Evolutionary conservation across 1,284 basidiomycete species (phyloP).

Genomic region (Xanthoconium separans): DNA sequence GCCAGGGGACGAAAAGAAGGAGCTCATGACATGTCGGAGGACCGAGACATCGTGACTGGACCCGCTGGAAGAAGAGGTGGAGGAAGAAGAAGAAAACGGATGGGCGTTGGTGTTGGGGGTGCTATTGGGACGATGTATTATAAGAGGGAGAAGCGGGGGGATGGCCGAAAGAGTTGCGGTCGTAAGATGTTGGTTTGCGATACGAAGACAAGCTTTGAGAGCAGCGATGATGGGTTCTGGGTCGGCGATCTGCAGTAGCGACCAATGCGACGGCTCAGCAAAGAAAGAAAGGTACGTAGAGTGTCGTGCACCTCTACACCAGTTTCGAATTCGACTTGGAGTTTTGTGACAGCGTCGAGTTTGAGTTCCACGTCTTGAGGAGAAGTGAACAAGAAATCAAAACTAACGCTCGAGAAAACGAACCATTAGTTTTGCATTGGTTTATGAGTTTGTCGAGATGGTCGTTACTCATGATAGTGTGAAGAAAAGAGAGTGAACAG

Average conservation of each 20-base stretch:
- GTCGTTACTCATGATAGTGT: slow-evolving; percentile 50
- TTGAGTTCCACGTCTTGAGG: slow-evolving; percentile 71
- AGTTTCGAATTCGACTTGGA: slow-evolving; percentile 70
- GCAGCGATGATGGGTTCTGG: slow-evolving; percentile 63
- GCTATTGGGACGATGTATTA: slow-evolving; percentile 44
- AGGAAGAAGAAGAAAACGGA: slow-evolving; percentile 48
- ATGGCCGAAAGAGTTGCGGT: slow-evolving; percentile 68
- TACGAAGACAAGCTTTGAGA: slow-evolving; percentile 75
- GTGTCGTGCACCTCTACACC: slow-evolving; percentile 56
- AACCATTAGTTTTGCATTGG: slow-evolving; percentile 72
- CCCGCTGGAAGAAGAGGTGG: slow-evolving; percentile 44
- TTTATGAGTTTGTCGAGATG: slow-evolving; percentile 59
- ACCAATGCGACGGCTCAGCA: slow-evolving; percentile 10
- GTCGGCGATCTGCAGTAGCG: slow-evolving; percentile 57
- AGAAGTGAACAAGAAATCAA: slow-evolving; percentile 10
- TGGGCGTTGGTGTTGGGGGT: slow-evolving; percentile 33
- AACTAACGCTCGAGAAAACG: slow-evolving; percentile 16
- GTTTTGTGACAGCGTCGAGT: slow-evolving; percentile 73
- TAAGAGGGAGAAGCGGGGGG: slow-evolving; percentile 60
- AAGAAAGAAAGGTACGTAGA: slow-evolving; percentile 9
- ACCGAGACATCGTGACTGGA: slow-evolving; percentile 49
- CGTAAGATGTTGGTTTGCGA: slow-evolving; percentile 80
- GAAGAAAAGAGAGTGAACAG: slow-evolving; percentile 14
- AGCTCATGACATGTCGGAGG: slow-evolving; percentile 63
- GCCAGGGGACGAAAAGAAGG: slow-evolving; percentile 72